Evolutionary conservation across 805 yeast genomes (phyloP), one percentile per base, ranked within the genome.

Genomic region (Ogataea haglerorum): DNA sequence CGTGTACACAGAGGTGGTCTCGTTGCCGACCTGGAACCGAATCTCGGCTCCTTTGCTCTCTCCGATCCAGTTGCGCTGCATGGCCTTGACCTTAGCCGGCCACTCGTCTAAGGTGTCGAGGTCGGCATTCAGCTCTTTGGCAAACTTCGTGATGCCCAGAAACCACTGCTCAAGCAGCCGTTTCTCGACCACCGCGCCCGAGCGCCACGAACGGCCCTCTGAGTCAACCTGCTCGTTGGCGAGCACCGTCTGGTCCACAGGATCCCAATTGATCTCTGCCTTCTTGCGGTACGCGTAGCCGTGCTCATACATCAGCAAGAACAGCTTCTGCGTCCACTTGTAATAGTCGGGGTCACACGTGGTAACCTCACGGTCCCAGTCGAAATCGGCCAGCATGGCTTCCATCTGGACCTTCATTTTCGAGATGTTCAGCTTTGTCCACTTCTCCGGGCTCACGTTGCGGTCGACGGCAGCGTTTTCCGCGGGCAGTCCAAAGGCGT

Each of bases 261-360:
- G 99, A 63, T 93, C 99, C 99, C 99, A 93, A 57, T 93, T 93
- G 44, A 93, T 93, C 52, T 82, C 89, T 0, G 96, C 95, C 34
- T 80, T 80, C 34, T 82, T 81, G 49, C 90, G 73, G 56, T 93
- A 91, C 0, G 97, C 98, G 36, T 87, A 64, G 0, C 95, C 95
- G 34, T 80, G 71, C 52, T 88, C 77, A 60, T 73, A 77, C 40
- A 93, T 58, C 56, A 85, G 68, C 19, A 87, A 61, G 52, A 93
- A 93, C 15, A 93, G 74, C 68, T 80, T 76, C 58, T 93, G 99
- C 0, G 98, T 91, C 82, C 95, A 90, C 55, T 80, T 83, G 65
- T 93, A 93, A 60, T 90, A 93, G 3, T 82, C 89, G 0, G 95
- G 87, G 37, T 76, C 69, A 56, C 96, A 86, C 0, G 99, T 93